Percentiles rank a stretch among this genome's conserved stretches.
Evolutionary conservation across 2,329 filamentous ascomycete genomes (phyloP).

Genomic region (Zopfia rhizophila): DNA sequence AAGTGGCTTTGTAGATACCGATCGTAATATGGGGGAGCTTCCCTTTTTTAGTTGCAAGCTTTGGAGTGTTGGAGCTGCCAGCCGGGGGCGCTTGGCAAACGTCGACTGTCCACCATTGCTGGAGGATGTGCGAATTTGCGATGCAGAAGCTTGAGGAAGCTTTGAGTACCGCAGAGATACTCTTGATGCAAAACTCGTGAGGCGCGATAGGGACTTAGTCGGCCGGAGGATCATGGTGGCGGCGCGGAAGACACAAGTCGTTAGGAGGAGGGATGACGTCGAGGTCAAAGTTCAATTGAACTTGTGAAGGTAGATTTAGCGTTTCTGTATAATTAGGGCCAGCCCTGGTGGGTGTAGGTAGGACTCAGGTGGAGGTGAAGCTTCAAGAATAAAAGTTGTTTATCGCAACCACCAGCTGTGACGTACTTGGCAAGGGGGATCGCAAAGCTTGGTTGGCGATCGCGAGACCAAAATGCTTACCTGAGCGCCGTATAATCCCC

Average conservation of each 20-base stretch:
- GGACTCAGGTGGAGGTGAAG: constrained; percentile 1
- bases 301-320: not conserved
- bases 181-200: constrained; percentile 30
- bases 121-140: constrained; percentile 36
- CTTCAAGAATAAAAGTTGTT: constrained; percentile 25
- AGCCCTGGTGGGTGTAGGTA: not conserved
- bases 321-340: not conserved
- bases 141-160: constrained; percentile 7
- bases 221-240: constrained; percentile 43
- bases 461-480: constrained; percentile 18
- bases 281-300: constrained; percentile 24
- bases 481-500: constrained; percentile 24
- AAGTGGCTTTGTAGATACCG: constrained; percentile 43
- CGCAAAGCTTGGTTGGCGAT: constrained; percentile 21
- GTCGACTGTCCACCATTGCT: constrained; percentile 38
- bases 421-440: constrained; percentile 13
- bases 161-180: constrained; percentile 23
- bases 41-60: constrained; percentile 29
- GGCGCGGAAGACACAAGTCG: constrained; percentile 17
- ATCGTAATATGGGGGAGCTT: constrained; percentile 32
- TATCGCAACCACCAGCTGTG: constrained; percentile 19
- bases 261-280: constrained; percentile 2
- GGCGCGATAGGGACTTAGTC: constrained; percentile 41
- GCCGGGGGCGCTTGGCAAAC: constrained; percentile 34
- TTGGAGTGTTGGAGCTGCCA: constrained; percentile 30